These are phyloP conservation scores for Saccharum hybrid DNA, from an alignment of 202 grass and related monocot species.

Conservation along the genomic window DNA sequence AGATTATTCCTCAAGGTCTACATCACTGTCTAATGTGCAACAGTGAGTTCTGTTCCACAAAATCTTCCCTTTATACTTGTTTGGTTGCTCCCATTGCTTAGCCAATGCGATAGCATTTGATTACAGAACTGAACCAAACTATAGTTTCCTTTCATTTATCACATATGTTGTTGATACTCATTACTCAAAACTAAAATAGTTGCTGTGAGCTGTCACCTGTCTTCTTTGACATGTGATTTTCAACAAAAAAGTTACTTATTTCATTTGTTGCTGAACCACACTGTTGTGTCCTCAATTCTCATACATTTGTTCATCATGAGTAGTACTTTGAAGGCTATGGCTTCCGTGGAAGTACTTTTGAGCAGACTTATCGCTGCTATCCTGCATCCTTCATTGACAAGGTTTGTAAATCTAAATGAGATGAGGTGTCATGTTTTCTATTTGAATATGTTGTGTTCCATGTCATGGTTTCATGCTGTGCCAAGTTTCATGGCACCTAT, in stretches of 20 bases:
- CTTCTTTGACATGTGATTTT: slow-evolving; percentile 14
- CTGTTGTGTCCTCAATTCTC: background rate
- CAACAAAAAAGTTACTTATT: background rate
- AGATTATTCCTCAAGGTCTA: background rate
- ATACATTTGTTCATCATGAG: slow-evolving; percentile 37
- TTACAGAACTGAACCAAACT: background rate
- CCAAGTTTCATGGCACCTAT: slow-evolving; percentile 24
- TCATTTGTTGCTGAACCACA: slow-evolving; percentile 33
- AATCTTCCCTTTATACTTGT: background rate
- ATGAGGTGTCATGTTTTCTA: slow-evolving; percentile 32
- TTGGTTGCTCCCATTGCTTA: slow-evolving; percentile 13
- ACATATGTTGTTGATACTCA: background rate
- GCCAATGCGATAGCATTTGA: background rate
- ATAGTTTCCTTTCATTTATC: background rate
- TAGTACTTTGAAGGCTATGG: slow-evolving; percentile 89
- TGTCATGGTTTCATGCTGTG: slow-evolving; percentile 7
- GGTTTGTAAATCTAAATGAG: slow-evolving; percentile 55
- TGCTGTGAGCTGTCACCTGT: background rate
- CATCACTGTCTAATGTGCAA: background rate
- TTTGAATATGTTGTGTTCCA: slow-evolving; percentile 24
- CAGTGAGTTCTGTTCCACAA: background rate
- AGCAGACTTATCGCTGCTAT: slow-evolving; percentile 96
- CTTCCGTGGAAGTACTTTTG: slow-evolving; percentile 83
- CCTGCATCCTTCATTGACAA: slow-evolving; percentile 98
- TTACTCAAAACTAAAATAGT: slow-evolving; percentile 29